A percentile compares a stretch with the other conserved stretches of the same genome.
Conservation (phyloP, 768 basidiomycete genomes). For the Crepidotus variabilis region DNA sequence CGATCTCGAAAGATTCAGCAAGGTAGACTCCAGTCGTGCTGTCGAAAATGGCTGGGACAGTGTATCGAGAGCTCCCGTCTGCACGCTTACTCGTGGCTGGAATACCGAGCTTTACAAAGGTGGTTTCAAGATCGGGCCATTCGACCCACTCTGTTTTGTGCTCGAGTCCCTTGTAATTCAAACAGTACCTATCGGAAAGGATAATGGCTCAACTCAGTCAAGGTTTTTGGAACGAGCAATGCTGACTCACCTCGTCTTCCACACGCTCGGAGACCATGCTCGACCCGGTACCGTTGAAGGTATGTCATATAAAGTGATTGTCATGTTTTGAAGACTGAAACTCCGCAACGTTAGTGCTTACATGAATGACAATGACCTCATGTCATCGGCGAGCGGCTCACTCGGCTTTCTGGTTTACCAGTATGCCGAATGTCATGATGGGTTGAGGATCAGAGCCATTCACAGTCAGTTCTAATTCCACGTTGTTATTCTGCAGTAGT, state of each 20-base stretch:
- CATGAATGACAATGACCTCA: background rate
- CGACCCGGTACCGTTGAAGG: slow-evolving; percentile 20
- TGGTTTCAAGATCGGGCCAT: slow-evolving; percentile 40
- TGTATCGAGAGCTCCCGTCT: slow-evolving; percentile 31
- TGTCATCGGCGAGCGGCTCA: background rate
- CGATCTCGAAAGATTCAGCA: slow-evolving; percentile 40
- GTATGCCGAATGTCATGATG: too few relatives aligned
- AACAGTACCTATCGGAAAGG: slow-evolving; percentile 17
- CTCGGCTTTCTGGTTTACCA: too few relatives aligned
- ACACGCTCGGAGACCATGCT: slow-evolving; percentile 35
- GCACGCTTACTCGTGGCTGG: slow-evolving; percentile 22
- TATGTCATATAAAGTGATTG: slow-evolving; percentile 32
- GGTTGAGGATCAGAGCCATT: background rate
- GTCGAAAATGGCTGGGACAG: slow-evolving; percentile 46
- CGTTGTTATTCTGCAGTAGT: too few relatives aligned
- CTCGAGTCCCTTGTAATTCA: slow-evolving; percentile 31
- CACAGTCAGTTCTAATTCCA: background rate
- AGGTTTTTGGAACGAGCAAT: too few relatives aligned
- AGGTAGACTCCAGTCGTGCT: slow-evolving; percentile 31
- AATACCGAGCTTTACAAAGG: slow-evolving; percentile 28
- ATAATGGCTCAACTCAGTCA: too few relatives aligned
- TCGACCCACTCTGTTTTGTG: slow-evolving; percentile 49
- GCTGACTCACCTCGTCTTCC: slow-evolving; percentile 30
- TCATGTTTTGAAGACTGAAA: background rate
- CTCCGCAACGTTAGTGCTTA: background rate